These are phyloP conservation scores for Euptelea pleiosperma DNA, from an alignment of 164 flowering plant genomes.

Conservation along the genomic window DNA sequence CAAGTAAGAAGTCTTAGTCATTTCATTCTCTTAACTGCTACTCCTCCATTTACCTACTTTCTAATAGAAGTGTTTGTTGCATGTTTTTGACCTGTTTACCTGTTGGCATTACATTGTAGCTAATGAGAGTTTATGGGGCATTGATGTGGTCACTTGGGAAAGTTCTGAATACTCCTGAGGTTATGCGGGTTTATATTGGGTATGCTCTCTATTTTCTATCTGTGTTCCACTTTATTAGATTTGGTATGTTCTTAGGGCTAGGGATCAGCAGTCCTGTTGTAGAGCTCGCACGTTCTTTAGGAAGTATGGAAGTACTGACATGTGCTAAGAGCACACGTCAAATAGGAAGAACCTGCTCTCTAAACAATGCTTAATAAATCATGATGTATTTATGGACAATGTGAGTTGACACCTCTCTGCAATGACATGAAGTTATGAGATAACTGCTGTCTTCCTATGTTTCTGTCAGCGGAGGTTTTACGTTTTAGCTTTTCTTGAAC, in stretches of 20 bases:
- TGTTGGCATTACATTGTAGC: conserved; percentile 22
- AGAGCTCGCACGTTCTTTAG: background rate
- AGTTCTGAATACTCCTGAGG: conserved; percentile 94
- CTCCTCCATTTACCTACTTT: background rate
- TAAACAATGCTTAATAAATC: background rate
- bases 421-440: too few relatives aligned
- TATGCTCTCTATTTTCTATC: conserved; percentile 27
- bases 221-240: background rate
- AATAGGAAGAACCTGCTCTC: too few relatives aligned
- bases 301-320: background rate
- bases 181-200: conserved; percentile 93
- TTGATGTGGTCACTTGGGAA: conserved; percentile 99
- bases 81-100: background rate
- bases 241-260: background rate
- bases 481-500: background rate
- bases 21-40: background rate
- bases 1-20: conserved; percentile 47
- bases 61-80: background rate
- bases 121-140: conserved; percentile 93
- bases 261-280: background rate
- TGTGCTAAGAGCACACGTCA: too few relatives aligned
- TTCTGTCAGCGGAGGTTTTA: background rate
- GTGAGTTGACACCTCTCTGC: too few relatives aligned
- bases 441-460: too few relatives aligned
- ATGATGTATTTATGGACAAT: background rate